Evolutionary conservation across 352 stramenopile genomes (phyloP), one percentile per base, ranked within the genome.

Genomic region (Pythium aquatile): DNA sequence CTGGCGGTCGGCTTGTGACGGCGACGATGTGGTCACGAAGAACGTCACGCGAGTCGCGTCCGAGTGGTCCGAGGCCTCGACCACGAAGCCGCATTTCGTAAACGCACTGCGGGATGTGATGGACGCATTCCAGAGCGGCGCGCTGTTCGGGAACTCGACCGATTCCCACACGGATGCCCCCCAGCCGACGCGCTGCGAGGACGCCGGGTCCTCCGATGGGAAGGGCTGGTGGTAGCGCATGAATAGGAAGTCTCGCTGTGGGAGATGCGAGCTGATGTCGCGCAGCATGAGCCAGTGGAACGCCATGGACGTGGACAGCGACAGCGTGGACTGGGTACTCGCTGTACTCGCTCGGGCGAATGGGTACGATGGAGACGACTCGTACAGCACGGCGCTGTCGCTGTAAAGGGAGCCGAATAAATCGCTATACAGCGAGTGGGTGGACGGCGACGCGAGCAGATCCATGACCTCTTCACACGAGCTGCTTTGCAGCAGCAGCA

Each of bases 271-370:
- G 28, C 72, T 77, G 48, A 77, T 47, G 61, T 91, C 80, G 46
- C 83, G 87, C n/a, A 92, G 60, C 26, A 81, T 79, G 42, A 93
- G 61, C 86, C 86, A 94, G 69, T 94, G 78, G 47, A 89, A 70
- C 59, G 68, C 67, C 65, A 78, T 65, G 37, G 70, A 72, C 16
- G 68, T 68, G n/a, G 69, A 63, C 17, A 69, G 32, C 1, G 75
- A 64, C 28, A 51, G 46, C 5, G 52, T 29, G 32, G 65, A 59
- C 14, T 60, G 28, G 2, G 61, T 46, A 44, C 52, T 61, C 35
- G 55, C 35, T 6, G 35, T 24, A 10, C 26, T 32, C 24, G 35
- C 39, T 30, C 11, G 30, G 6, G 28, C 51, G 26, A 40, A 52
- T 0, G 55, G 37, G 13, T 51, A 17, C 2, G 56, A 32, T 30